Base-by-base conservation (phyloP, 2,329 filamentous ascomycete genomes). In the Monilinia fructigena region DNA sequence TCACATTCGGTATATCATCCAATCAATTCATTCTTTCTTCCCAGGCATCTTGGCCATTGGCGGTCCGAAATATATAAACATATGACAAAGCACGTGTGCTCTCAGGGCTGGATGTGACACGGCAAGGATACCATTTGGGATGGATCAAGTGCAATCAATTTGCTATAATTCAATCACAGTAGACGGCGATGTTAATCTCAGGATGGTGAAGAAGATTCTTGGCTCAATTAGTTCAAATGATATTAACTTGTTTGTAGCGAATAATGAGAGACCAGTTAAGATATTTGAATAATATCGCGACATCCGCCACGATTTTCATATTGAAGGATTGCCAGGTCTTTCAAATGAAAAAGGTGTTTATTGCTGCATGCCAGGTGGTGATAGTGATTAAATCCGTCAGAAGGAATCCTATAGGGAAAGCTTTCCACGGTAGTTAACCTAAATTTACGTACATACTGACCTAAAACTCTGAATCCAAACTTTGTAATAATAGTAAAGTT, bases 31-130 rank as follows among this genome's bases (percentile, higher is more conserved):
- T 26, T 18, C 8, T 55, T 18, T 52, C 31, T 35, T 65, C 63
- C 63, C 55, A 61, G 38, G 10, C 42, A 53, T 60, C 56, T 53
- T 28, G 28, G 38, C 40, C 54, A 61, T 66, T 58, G 58, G 38
- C 55, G 40, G 50, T 14, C 11, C 42, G 23, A 42, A 35, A 48
- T 71, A 71, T 73, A 74, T 72, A 74, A 71, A 74, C 68, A 66
- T 71, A 71, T 74, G 67, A 74, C 69, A 69, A 74, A 74, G 71
- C 71, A 70, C 69, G 68, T 73, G 69, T 63, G 63, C 35, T 61
- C 20, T 48, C 48, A 61, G 63, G 55, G 55, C 55, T 47, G 28
- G 63, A 45, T 80, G 79, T 71, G 74, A 59, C 38, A 63, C 38
- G 77, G 67, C 67, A 59, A 53, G 66, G 40, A 40, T 23, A 16